A percentile compares a stretch with the other conserved stretches of the same genome.
These are phyloP conservation scores for Populus ilicifolia DNA, from an alignment of 345 rosid species.

Conservation along the genomic window DNA sequence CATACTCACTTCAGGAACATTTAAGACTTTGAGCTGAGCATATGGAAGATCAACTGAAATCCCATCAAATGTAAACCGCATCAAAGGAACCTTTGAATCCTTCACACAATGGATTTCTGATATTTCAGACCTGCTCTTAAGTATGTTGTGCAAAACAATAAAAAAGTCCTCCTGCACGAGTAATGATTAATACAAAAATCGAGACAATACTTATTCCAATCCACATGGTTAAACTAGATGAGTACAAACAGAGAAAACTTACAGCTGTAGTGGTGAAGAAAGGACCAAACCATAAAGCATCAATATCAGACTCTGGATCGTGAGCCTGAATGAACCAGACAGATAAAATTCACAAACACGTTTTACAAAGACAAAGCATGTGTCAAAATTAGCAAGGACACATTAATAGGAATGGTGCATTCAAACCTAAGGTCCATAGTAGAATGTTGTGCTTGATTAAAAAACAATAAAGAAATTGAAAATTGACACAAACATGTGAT, in stretches of 20 bases:
- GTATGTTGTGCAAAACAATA: conserved; percentile 42
- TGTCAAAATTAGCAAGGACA: background rate
- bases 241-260: conserved; percentile 18
- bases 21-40: conserved; percentile 39
- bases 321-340: conserved; percentile 37
- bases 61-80: conserved; percentile 55
- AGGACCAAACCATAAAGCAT: conserved; percentile 56
- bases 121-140: conserved; percentile 37
- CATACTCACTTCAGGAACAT: conserved; percentile 42
- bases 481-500: too few species aligned
- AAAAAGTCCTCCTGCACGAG: conserved; percentile 51
- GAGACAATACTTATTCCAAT: background rate
- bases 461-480: too few species aligned
- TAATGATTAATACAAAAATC: background rate
- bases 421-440: too few species aligned
- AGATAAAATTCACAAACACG: background rate
- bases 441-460: too few species aligned
- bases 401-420: background rate
- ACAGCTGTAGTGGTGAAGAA: conserved; percentile 48
- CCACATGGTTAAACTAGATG: background rate
- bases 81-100: conserved; percentile 49
- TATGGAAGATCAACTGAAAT: conserved; percentile 56
- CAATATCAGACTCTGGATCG: conserved; percentile 57
- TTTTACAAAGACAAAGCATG: too few species aligned
- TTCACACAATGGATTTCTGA: conserved; percentile 44